Base-by-base conservation (phyloP, 1,139 yeast species). In the Candida sojae region DNA sequence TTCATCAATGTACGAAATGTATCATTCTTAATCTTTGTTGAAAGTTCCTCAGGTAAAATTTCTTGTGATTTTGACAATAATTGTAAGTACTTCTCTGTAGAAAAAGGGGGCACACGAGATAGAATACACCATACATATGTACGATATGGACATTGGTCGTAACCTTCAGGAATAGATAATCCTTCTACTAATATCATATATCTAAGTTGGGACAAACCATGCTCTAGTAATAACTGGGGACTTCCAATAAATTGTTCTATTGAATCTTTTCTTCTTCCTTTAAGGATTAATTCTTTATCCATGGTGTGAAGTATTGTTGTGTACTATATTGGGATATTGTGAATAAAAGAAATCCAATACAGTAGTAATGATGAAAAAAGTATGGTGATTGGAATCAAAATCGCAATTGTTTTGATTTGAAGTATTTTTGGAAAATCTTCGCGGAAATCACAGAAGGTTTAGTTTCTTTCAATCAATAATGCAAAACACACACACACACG, bases 1-100 rank as follows among this genome's bases (percentile, higher is more conserved):
- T 90, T 85, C 67, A 88, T 86, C 55, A 91, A 75, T 0, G 97
- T 91, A 47, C 97, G 70, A 59, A 90, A 90, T 1, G 96, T 88
- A 61, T 91, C 97, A 64, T 91, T 88, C 51, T 85, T 79, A 53
- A 91, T 91, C 66, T 91, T 91, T 44, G 80, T 76, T 52, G 84
- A 82, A 4, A 84, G 74, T 28, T 70, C 76, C 5, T 63, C 61
- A 12, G 64, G 52, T 25, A 75, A 58, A 0, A 71, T 64, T 4
- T 81, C 75, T 2, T 88, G 82, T 0, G 91, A 90, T 34, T 71
- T 66, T 10, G 74, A 63, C 1, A 91, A 76, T 28, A 88, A 67
- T 10, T 75, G 67, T 31, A 82, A 52, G 62, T 91, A 91, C 39
- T 72, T 65, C 23, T 74, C 71, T 1, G 82, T 70, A 7, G 83